Evolutionary conservation across 148 eudicot species (phyloP).

Genomic region (Euryodendron excelsum): DNA sequence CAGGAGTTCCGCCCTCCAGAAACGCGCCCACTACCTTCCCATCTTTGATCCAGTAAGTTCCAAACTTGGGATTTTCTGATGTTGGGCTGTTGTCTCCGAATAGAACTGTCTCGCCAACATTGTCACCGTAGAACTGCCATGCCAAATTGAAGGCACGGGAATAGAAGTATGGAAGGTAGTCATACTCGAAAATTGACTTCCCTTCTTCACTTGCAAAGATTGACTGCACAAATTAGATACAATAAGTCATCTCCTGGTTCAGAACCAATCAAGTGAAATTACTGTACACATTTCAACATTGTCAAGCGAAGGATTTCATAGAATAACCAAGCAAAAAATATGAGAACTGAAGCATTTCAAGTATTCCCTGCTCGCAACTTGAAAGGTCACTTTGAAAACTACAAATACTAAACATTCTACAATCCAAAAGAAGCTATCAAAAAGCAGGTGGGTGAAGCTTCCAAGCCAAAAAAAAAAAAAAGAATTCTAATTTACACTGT

Average conservation of each 20-base stretch:
- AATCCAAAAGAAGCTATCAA: not conserved
- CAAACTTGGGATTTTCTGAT: constrained; percentile 67
- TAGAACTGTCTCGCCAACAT: constrained; percentile 66
- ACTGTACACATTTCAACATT: not conserved
- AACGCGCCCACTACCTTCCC: constrained; percentile 85
- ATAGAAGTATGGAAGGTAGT: constrained; percentile 83
- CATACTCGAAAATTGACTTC: constrained; percentile 61
- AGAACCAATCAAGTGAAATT: not conserved
- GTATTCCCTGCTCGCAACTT: not conserved
- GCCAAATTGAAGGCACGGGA: constrained; percentile 83
- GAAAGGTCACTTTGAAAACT: not conserved
- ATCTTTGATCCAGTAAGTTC: constrained; percentile 84
- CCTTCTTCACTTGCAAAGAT: constrained; percentile 65
- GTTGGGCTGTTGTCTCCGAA: constrained; percentile 70
- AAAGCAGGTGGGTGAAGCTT: not conserved
- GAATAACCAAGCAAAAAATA: not conserved
- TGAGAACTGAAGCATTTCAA: not conserved
- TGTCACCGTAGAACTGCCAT: constrained; percentile 92
- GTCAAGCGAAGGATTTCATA: not conserved
- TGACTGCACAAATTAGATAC: constrained; percentile 46
- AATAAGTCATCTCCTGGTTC: not conserved
- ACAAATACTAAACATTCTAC: not conserved
- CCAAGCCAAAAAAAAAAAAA: not conserved
- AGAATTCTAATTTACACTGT: not conserved
- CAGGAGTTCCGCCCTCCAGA: constrained; percentile 77